phyloP scores from a whole-genome alignment of 1,284 basidiomycete species.

The Pyrrhoderma lamaoense region DNA sequence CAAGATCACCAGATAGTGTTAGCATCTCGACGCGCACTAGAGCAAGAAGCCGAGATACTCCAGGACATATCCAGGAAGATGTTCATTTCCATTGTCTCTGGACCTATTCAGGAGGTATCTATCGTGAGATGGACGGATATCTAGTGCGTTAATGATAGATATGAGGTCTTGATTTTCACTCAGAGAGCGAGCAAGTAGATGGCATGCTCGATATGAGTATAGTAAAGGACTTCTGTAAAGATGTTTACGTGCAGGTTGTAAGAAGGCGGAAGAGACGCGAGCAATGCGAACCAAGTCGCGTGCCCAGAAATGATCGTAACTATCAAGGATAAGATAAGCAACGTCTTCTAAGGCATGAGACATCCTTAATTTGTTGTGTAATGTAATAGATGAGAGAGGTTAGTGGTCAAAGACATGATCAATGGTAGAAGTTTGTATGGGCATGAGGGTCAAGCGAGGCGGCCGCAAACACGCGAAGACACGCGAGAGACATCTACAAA shows the following conservation, averaged over 20 bases:
- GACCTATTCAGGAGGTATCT: neutral
- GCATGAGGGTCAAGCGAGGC: neutral
- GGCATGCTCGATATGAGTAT: constrained; percentile 35
- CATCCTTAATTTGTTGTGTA: constrained; percentile 5
- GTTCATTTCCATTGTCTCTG: neutral
- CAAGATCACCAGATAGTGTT: constrained; percentile 40
- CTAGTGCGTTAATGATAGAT: constrained; percentile 34
- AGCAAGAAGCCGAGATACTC: constrained; percentile 36
- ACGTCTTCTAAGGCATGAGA: constrained; percentile 42
- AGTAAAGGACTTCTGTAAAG: constrained; percentile 40
- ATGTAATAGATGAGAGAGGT: neutral
- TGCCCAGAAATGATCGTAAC: constrained; percentile 45
- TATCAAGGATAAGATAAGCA: constrained; percentile 44
- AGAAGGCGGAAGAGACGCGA: constrained; percentile 41
- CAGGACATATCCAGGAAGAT: constrained; percentile 22
- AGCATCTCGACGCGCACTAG: constrained; percentile 35
- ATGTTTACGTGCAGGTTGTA: constrained; percentile 35
- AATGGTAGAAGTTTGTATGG: neutral
- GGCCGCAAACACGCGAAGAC: neutral
- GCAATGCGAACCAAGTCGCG: constrained; percentile 41
- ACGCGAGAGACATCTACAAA: neutral
- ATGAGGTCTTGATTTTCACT: constrained; percentile 30
- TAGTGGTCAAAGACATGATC: neutral
- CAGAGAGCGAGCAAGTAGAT: constrained; percentile 37
- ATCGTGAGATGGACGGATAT: constrained; percentile 32